These are phyloP conservation scores for Colletotrichum sp. DNA, from an alignment of 2,329 filamentous ascomycete genomes.

Conservation along the genomic window DNA sequence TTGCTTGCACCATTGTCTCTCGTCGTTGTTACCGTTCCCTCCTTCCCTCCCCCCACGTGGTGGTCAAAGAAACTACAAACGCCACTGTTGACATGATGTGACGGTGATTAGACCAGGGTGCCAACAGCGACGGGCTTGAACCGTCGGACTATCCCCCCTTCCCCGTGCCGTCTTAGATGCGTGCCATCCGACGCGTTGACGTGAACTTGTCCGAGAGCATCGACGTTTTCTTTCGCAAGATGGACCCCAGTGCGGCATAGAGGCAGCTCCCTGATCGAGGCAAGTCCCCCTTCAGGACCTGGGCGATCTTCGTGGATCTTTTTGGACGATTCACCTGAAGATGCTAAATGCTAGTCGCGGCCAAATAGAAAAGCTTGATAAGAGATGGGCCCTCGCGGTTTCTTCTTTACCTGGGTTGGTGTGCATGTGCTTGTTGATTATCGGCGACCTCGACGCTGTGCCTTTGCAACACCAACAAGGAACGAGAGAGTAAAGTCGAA, in stretches of 20 bases:
- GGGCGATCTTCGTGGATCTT: background rate
- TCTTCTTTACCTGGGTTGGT: background rate
- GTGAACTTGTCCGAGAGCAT: background rate
- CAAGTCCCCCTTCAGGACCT: background rate
- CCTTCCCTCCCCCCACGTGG: background rate
- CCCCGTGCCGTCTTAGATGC: background rate
- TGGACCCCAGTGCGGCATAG: background rate
- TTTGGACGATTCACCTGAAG: background rate
- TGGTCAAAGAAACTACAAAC: background rate
- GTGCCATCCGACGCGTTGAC: background rate
- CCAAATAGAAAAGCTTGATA: background rate
- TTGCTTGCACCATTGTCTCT: background rate
- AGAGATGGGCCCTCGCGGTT: background rate
- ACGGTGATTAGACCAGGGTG: background rate
- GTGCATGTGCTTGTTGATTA: background rate
- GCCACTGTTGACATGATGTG: background rate
- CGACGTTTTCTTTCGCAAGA: background rate
- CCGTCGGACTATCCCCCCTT: background rate
- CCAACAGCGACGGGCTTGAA: background rate
- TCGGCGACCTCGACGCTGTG: background rate
- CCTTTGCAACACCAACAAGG: background rate
- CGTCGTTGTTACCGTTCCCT: background rate
- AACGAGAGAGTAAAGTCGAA: background rate
- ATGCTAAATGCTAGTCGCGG: background rate
- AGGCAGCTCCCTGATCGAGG: background rate